Evolutionary conservation across 352 stramenopile genomes (phyloP).

Genomic region (Pythium volutum): DNA sequence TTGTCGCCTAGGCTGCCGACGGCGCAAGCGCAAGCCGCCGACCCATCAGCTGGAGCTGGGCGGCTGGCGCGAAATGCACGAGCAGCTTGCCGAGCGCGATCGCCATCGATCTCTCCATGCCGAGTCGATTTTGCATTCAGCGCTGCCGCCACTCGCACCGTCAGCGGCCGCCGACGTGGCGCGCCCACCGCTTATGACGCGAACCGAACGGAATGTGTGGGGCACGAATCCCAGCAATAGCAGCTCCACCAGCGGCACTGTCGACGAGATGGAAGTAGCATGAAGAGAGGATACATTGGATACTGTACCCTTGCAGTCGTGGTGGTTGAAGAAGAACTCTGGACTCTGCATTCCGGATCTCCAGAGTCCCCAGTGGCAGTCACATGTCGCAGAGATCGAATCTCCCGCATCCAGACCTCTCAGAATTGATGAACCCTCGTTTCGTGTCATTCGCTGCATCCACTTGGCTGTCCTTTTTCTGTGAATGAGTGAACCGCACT

Average conservation of each 20-base stretch:
- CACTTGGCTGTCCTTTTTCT: too few species aligned
- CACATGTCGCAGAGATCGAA: too few species aligned
- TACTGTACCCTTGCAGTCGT: too few species aligned
- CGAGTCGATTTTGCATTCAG: slow-evolving; percentile 19
- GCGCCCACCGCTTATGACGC: slow-evolving; percentile 17
- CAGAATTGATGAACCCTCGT: too few species aligned
- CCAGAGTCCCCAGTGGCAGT: too few species aligned
- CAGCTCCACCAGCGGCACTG: not conserved
- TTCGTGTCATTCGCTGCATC: too few species aligned
- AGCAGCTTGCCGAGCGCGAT: slow-evolving; percentile 18
- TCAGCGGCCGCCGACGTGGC: not conserved
- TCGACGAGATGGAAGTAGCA: not conserved
- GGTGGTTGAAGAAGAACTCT: too few species aligned
- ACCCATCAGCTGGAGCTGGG: slow-evolving; percentile 17
- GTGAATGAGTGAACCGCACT: too few species aligned
- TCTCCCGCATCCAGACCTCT: too few species aligned
- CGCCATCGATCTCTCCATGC: slow-evolving; percentile 7
- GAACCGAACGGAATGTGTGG: slow-evolving; percentile 17
- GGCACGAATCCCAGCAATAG: not conserved
- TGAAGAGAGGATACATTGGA: too few species aligned
- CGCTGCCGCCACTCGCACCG: slow-evolving; percentile 12
- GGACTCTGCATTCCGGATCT: too few species aligned
- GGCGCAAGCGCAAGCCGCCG: not conserved
- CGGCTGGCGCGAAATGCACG: slow-evolving; percentile 21
- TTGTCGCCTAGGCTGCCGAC: not conserved